Evolutionary conservation across 768 basidiomycete genomes (phyloP), one percentile per base, ranked within the genome.

Genomic region (Rhizopogon vulgaris): DNA sequence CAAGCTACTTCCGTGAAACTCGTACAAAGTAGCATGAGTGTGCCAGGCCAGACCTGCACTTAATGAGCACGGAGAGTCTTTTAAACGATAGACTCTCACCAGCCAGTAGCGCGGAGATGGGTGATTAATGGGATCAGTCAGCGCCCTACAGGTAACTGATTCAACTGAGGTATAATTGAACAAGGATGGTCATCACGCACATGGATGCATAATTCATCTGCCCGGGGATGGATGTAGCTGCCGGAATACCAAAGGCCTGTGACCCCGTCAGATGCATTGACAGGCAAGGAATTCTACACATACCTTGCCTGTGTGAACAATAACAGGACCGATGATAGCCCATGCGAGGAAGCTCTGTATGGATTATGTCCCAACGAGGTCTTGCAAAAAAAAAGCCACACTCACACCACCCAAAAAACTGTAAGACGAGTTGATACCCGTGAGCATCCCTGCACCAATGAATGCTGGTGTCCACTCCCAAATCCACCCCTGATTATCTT

Each of bases 81-180:
- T 37, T 9, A 10, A 30, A 15, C 2, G 8, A 24, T 18, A 24
- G 7, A n/a, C 24, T 25, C 37, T 52, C 37, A 63, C 62, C 43
- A 83, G 69, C 82, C 81, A 82, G 64, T 82, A 81, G 28, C 79
- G 75, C 12, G 79, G 77, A 18, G 79, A 82, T 1, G 80, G 79
- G 0, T 56, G 55, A 22, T 68, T 64, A 52, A 74, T 51, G 9
- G 75, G 73, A 49, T 82, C 73, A 2, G 59, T 53, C 64, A 81
- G 78, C 2, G 75, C 76, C 63, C 64, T 61, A 8, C 5, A 41
- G n/a, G 25, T 3, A 41, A 52, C 10, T 47, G 25, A n/a, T 38
- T 39, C 38, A 6, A 24, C 17, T 25, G 18, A 14, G 15, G 24
- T 27, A 15, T 25, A 27, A 14, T 46, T 38, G 17, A 34, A 25